These are phyloP conservation scores for Leccinum huronense DNA, from an alignment of 1,284 basidiomycete genomes.

Conservation along the genomic window DNA sequence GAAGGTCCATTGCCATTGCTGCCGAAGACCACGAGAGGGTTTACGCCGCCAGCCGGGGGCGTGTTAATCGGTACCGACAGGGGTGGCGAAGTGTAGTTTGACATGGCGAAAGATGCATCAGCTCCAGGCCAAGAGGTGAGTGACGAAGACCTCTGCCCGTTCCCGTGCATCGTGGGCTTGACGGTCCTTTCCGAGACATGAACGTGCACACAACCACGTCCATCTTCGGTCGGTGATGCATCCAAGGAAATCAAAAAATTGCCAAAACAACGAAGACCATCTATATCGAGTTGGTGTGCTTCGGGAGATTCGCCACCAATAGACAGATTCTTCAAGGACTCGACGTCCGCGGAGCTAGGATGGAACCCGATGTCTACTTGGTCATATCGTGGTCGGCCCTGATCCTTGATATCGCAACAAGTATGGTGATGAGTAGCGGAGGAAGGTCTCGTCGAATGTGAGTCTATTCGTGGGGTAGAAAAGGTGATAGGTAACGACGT, in stretches of 20 bases:
- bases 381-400: slow-evolving; percentile 52
- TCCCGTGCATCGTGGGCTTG: slow-evolving; percentile 33
- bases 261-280: slow-evolving; percentile 49
- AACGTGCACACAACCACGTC: slow-evolving; percentile 71
- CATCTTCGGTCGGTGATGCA: slow-evolving; percentile 56
- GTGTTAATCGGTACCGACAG: slow-evolving; percentile 20
- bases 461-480: slow-evolving; percentile 46
- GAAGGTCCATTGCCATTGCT: slow-evolving; percentile 19
- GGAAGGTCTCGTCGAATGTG: slow-evolving; percentile 40
- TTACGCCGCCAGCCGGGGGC: slow-evolving; percentile 23
- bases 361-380: slow-evolving; percentile 48
- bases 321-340: slow-evolving; percentile 30
- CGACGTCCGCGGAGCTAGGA: slow-evolving; percentile 46
- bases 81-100: slow-evolving; percentile 35
- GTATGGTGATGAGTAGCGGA: slow-evolving; percentile 55
- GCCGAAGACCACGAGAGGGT: slow-evolving; percentile 30
- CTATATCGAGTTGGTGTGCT: slow-evolving; percentile 53
- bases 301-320: slow-evolving; percentile 31
- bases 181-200: slow-evolving; percentile 52
- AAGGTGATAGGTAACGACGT: slow-evolving; percentile 52
- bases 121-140: slow-evolving; percentile 31
- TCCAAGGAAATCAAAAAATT: slow-evolving; percentile 73
- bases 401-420: slow-evolving; percentile 51
- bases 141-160: slow-evolving; percentile 31
- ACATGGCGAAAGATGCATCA: slow-evolving; percentile 25